phyloP scores from a whole-genome alignment of 768 basidiomycete species.

The Amanita phalloides region DNA sequence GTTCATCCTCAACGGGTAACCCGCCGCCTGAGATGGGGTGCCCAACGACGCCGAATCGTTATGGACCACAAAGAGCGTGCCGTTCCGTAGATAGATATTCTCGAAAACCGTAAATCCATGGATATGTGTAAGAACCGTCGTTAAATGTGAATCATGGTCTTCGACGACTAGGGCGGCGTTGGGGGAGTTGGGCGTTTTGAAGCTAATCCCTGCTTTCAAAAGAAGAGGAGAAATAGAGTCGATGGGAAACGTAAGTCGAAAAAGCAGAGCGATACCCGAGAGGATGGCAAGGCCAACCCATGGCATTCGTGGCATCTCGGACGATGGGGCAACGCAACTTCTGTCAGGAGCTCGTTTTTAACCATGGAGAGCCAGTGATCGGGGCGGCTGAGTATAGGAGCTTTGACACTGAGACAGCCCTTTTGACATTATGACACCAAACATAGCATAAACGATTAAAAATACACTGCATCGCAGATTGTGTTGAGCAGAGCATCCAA shows the following conservation, averaged over 20 bases:
- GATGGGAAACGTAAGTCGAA: background rate
- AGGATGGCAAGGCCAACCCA: background rate
- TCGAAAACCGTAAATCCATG: conserved; percentile 72
- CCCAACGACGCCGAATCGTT: conserved; percentile 7
- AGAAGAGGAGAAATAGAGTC: background rate
- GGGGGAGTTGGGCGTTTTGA: background rate
- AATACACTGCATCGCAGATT: background rate
- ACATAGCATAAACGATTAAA: background rate
- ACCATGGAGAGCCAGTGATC: background rate
- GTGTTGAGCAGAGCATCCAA: background rate
- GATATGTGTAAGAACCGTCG: conserved; percentile 11
- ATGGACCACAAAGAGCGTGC: conserved; percentile 60
- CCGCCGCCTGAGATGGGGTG: background rate
- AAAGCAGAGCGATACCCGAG: background rate
- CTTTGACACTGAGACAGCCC: background rate
- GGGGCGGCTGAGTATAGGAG: background rate
- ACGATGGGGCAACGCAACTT: too few relatives aligned
- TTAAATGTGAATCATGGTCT: background rate
- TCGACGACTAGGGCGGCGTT: background rate
- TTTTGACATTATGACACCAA: background rate
- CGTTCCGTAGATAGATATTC: conserved; percentile 63
- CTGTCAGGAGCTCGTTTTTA: background rate
- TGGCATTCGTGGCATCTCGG: background rate
- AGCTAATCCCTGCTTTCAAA: background rate
- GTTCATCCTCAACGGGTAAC: conserved; percentile 33